Evolutionary conservation across 768 basidiomycete genomes (phyloP).

Genomic region (Auricularia sp.): DNA sequence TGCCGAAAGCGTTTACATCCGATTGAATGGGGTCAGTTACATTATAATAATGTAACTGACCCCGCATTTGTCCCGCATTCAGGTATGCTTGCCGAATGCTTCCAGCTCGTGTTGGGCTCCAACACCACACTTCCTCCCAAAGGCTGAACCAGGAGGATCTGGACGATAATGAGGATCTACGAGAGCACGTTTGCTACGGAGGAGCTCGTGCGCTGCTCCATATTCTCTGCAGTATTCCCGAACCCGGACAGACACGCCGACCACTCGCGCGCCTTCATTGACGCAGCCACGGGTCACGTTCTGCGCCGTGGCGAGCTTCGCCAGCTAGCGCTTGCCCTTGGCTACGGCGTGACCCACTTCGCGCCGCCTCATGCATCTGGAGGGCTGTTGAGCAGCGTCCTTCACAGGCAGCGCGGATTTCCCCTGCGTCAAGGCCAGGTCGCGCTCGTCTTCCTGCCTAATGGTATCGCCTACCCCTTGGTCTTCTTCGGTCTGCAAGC

Average conservation of each 20-base stretch:
- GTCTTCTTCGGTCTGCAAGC: constrained; percentile 40
- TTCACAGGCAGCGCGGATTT: constrained; percentile 13
- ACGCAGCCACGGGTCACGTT: constrained; percentile 46
- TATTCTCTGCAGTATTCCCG: constrained; percentile 41
- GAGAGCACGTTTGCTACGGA: constrained; percentile 31
- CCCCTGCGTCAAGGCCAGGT: constrained; percentile 41
- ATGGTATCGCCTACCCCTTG: constrained; percentile 49
- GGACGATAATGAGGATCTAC: constrained; percentile 27
- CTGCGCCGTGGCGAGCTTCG: constrained; percentile 48
- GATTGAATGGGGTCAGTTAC: too few species aligned
- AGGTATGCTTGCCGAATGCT: too few species aligned
- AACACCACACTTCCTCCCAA: too few species aligned
- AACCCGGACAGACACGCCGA: constrained; percentile 34
- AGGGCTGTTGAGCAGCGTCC: constrained; percentile 26
- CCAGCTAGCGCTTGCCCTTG: constrained; percentile 45
- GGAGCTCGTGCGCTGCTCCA: constrained; percentile 30
- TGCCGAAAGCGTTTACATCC: too few species aligned
- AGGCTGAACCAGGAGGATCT: background rate
- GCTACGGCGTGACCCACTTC: constrained; percentile 26
- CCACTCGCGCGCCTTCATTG: constrained; percentile 47
- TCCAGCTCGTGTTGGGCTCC: too few species aligned
- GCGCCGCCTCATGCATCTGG: background rate
- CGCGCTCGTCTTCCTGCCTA: constrained; percentile 57
- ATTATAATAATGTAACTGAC: too few species aligned
- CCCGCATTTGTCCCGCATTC: too few species aligned